These are phyloP conservation scores for Exophiala bonariae DNA, from an alignment of 2,329 filamentous ascomycete genomes.

Conservation along the genomic window DNA sequence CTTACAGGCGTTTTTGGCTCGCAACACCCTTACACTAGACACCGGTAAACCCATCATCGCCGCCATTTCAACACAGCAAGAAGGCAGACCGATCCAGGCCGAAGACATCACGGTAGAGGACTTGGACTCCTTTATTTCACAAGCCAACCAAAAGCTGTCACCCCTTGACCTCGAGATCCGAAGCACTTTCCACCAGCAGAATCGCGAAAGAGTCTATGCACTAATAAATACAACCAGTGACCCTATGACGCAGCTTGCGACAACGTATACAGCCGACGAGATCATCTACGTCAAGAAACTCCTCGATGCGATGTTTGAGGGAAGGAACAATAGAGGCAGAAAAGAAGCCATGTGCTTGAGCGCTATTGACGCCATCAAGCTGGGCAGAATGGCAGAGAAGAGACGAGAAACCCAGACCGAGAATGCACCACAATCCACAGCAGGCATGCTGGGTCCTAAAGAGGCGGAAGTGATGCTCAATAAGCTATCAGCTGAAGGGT, in stretches of 20 bases:
- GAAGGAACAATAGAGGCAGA: conserved; percentile 72
- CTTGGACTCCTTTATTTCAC: conserved; percentile 67
- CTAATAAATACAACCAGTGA: conserved; percentile 89
- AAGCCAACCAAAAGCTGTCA: conserved; percentile 70
- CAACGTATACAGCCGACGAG: conserved; percentile 76
- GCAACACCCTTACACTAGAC: conserved; percentile 72
- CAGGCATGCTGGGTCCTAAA: conserved; percentile 63
- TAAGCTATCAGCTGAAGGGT: conserved; percentile 73
- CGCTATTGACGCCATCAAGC: conserved; percentile 73
- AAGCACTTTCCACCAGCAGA: conserved; percentile 67
- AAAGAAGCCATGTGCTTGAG: conserved; percentile 82
- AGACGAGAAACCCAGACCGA: conserved; percentile 34
- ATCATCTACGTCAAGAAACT: conserved; percentile 85
- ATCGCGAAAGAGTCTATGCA: conserved; percentile 70
- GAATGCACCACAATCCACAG: conserved; percentile 36
- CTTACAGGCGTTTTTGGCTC: conserved; percentile 81
- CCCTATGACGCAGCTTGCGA: conserved; percentile 81
- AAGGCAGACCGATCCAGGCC: conserved; percentile 49
- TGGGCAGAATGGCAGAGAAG: conserved; percentile 51
- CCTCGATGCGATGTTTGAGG: conserved; percentile 86
- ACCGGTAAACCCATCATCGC: conserved; percentile 75
- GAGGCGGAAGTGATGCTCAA: conserved; percentile 74
- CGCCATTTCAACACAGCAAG: conserved; percentile 66
- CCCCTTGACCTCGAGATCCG: conserved; percentile 87
- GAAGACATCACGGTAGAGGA: conserved; percentile 68